Base-by-base conservation (phyloP, 2,329 filamentous ascomycete species). In the Clarireedia monteithiana region DNA sequence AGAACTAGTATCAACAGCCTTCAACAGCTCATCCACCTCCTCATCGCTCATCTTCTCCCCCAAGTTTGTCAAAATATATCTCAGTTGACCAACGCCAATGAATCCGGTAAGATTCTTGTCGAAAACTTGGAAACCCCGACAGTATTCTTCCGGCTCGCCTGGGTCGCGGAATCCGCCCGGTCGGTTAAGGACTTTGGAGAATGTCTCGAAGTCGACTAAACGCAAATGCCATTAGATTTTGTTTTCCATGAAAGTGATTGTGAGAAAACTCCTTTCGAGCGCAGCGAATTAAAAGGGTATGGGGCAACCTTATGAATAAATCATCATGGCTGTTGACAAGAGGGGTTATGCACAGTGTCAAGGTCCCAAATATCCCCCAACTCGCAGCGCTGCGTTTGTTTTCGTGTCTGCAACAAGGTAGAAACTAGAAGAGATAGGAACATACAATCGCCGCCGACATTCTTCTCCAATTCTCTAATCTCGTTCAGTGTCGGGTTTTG, bases 11-110 rank as follows among this genome's bases (percentile, higher is more conserved):
- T 99, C 94, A 63, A 97, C 92, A 0, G 91, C 91, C 85, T 97
- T 99, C 73, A 99, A 85, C 70, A 99, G 81, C 81, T 99, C 94
- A 72, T 97, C 92, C 49, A 99, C 94, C 79, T 99, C 94, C 62
- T 97, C 94, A 68, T 99, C 92, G 60, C 88, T 89, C 91, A 99
- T 96, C 81, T 97, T 97, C 85, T 99, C 94, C 68, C 94, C 94
- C 67, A 99, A 76, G 72, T 97, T 97, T 56, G 94, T 99, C 69
- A 99, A 76, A 71, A 99, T 92, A 77, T 99, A 99, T 75, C 95
- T 89, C 73, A 99, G 82, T 77, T 99, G 94, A 57, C 94, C 94
- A 62, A 97, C 92, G 56, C 92, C 94, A 71, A 99, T 97, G 74
- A 91, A 96, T 52, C 94, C 94, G 59, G 91, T 96, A 84, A 96